Percentiles rank a stretch among this genome's conserved stretches.
These are phyloP conservation scores for Lentinula sp. DNA, from an alignment of 768 basidiomycete genomes.

Conservation along the genomic window DNA sequence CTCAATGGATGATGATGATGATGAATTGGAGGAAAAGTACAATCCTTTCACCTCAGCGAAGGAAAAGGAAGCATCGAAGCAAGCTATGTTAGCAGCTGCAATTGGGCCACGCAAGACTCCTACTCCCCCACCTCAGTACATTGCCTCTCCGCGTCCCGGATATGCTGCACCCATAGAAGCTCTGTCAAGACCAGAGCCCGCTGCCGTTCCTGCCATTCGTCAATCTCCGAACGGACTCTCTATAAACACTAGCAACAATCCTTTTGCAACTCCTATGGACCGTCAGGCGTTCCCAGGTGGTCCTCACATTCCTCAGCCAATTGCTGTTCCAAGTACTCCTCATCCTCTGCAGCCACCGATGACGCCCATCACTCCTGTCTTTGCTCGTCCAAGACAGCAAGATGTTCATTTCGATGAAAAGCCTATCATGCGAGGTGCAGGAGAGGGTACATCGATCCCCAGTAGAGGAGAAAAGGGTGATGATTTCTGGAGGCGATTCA, in stretches of 20 bases:
- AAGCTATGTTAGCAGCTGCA: slow-evolving; percentile 31
- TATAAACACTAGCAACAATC: slow-evolving; percentile 13
- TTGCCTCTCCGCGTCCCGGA: slow-evolving; percentile 69
- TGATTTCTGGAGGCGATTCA: slow-evolving; percentile 84
- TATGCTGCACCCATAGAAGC: slow-evolving; percentile 68
- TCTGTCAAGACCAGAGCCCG: slow-evolving; percentile 42
- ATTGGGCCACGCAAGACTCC: slow-evolving; percentile 15
- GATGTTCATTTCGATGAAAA: slow-evolving; percentile 44
- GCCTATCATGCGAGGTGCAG: slow-evolving; percentile 61
- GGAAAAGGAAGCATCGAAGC: slow-evolving; percentile 17
- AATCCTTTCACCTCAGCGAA: slow-evolving; percentile 6
- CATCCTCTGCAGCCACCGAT: slow-evolving; percentile 74
- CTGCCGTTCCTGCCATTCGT: slow-evolving; percentile 29
- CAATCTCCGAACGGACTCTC: slow-evolving; percentile 15
- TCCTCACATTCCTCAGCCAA: slow-evolving; percentile 19
- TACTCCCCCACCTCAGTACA: slow-evolving; percentile 27
- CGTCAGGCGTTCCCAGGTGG: slow-evolving; percentile 10
- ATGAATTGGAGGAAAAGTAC: slow-evolving; percentile 30
- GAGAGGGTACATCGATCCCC: slow-evolving; percentile 63
- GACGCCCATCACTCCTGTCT: slow-evolving; percentile 75
- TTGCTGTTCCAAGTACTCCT: slow-evolving; percentile 44
- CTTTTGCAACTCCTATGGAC: slow-evolving; percentile 17
- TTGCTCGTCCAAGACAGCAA: slow-evolving; percentile 65
- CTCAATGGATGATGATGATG: slow-evolving; percentile 36
- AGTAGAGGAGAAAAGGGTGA: slow-evolving; percentile 69